Base-by-base conservation (phyloP, 306 rosid species). In the Sindora glabra region DNA sequence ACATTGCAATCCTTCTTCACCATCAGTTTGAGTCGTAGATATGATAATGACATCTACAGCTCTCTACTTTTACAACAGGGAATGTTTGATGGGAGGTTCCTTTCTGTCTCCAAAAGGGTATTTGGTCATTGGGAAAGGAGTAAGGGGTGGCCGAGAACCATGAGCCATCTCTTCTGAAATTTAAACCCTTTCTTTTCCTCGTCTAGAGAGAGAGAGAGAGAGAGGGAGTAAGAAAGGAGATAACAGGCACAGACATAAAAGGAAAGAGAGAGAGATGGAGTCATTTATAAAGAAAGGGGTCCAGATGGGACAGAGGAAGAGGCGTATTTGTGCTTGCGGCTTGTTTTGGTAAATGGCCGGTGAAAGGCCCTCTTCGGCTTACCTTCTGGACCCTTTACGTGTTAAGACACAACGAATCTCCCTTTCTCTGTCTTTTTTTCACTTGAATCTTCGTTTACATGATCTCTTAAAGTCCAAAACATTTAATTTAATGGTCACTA, bases 351-450 rank as follows among this genome's bases (percentile, higher is more conserved):
- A 18, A 24, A 58, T 48, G 78, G 82, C 77, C 61, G 75, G 75
- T 77, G 65, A 72, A 62, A 77, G 36, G 39, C 73, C 46, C 54
- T 78, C 64, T 73, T 73, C 76, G 69, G 64, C 72, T 58, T 68
- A 68, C 51, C 55, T 59, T 59, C 42, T 64, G 75, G 76, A 59
- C 29, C 21, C 58, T 63, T 69, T 56, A 57, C 62, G 26, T 29
- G 56, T 49, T 50, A 56, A 48, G 65, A 27, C 71, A 56, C 21
- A 26, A 56, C 21, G 21, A 57, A 46, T 42, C 38, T 51, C 38
- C 58, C 56, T 38, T 50, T 57, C 45, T 44, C 68, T 56, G 67
- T 19, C 65, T 29, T 4, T 9, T 9, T 29, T 26, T 26, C 6
- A 24, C 48, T 38, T n/a, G n/a, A n/a, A n/a, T n/a, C n/a, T n/a